Base-by-base conservation (phyloP, 495 filamentous ascomycete species). In the Talaromyces proteolyticus region DNA sequence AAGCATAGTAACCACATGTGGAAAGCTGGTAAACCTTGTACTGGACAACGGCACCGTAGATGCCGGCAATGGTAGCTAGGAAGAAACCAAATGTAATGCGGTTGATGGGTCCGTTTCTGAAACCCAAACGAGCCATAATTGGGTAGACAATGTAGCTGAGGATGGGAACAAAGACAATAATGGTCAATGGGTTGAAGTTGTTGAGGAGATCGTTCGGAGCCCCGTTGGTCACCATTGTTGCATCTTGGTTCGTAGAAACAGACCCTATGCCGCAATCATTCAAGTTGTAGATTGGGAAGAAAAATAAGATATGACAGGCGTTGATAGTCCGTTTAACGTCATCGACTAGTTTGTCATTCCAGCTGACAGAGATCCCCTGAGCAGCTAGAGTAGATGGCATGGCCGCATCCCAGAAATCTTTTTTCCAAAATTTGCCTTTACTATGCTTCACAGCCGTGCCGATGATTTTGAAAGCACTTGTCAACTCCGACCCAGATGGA, bases 101-200 rank as follows among this genome's bases (percentile, higher is more conserved):
- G 20, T 70, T 79, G 50, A 89, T 77, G 3, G 81, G 85, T 14
- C 72, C 77, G 53, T 85, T 81, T 50, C 69, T 66, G 58, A 87
- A 79, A 46, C 70, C 68, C 8, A 62, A 38, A 21, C 68, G 77
- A 2, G 77, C 69, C 6, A 88, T 70, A 1, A 64, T 16, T 0
- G 87, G 86, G 55, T 88, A 88, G 46, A 89, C 48, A 37, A 81
- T 42, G 44, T 77, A 78, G 55, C 81, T 82, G 49, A 85, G 66
- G 46, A 88, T 55, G 1, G 85, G 85, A 38, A 85, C 73, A 44
- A 78, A 71, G 51, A 81, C 62, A 55, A 89, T 84, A 56, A 89
- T 81, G 7, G 76, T 73, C 23, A 90, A 64, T 5, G 86, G 73
- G 67, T 87, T 86, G 65, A 88, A 82, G 67, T 87, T 89, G 56